Evolutionary conservation across 768 basidiomycete genomes (phyloP).

Genomic region (Tremella mesenterica): DNA sequence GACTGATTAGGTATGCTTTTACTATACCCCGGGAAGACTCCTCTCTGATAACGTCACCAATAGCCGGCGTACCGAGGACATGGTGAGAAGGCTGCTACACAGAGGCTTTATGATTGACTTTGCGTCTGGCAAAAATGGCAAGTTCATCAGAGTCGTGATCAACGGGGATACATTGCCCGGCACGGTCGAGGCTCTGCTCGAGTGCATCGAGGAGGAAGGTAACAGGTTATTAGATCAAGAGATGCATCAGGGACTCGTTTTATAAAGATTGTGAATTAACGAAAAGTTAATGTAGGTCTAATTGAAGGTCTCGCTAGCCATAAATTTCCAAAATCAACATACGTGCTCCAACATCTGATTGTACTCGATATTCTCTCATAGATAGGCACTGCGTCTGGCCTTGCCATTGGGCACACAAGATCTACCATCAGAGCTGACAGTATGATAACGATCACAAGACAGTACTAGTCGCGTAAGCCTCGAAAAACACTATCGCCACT

Average conservation of each 20-base stretch:
- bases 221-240: neutral
- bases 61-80: conserved; percentile 11
- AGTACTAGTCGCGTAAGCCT: neutral
- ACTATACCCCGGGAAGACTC: too few relatives aligned
- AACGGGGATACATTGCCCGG: conserved; percentile 8
- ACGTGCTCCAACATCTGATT: too few relatives aligned
- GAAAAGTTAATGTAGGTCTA: too few relatives aligned
- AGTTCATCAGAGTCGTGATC: conserved; percentile 28
- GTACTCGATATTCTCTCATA: too few relatives aligned
- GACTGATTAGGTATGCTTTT: conserved; percentile 16
- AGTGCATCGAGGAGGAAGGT: conserved; percentile 10
- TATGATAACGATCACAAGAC: conserved; percentile 1
- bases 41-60: neutral
- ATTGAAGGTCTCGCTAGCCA: too few relatives aligned
- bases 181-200: conserved; percentile 10
- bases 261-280: too few relatives aligned
- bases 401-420: conserved; percentile 1
- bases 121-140: conserved; percentile 21
- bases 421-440: neutral
- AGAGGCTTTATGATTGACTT: conserved; percentile 27
- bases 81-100: conserved; percentile 7
- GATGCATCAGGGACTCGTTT: too few relatives aligned
- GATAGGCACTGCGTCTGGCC: neutral
- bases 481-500: neutral
- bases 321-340: too few relatives aligned